A percentile compares a stretch with the other conserved stretches of the same genome.
Conservation (phyloP, 2,329 filamentous ascomycete species). For the Talaromyces sp. region DNA sequence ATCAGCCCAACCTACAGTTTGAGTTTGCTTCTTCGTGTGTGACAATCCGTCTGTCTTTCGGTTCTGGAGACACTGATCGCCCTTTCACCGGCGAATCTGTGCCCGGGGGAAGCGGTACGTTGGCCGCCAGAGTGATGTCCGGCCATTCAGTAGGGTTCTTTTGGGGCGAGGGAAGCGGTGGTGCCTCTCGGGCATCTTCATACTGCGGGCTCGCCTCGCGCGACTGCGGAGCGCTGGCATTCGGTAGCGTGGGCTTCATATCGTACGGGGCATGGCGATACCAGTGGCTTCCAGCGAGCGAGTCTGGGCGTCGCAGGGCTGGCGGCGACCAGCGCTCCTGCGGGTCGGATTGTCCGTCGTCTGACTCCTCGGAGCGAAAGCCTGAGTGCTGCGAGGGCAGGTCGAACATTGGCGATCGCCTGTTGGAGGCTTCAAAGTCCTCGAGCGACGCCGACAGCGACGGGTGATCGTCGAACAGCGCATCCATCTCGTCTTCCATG, state of each 20-base stretch:
- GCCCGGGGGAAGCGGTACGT: constrained; percentile 50
- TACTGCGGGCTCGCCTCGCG: constrained; percentile 56
- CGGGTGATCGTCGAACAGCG: constrained; percentile 52
- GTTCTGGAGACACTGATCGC: constrained; percentile 50
- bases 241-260: constrained; percentile 33
- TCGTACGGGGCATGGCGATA: constrained; percentile 46
- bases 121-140: constrained; percentile 47
- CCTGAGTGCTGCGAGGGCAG: constrained; percentile 57
- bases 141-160: constrained; percentile 33
- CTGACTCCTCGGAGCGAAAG: constrained; percentile 52
- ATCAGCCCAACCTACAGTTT: constrained; percentile 7
- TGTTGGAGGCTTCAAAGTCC: constrained; percentile 54
- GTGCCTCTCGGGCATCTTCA: constrained; percentile 48
- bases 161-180: constrained; percentile 22
- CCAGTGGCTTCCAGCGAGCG: constrained; percentile 52
- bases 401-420: constrained; percentile 48
- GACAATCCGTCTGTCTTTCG: constrained; percentile 7
- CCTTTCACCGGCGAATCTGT: constrained; percentile 53
- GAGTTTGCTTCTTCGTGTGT: constrained; percentile 7
- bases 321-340: constrained; percentile 59
- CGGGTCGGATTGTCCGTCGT: constrained; percentile 27
- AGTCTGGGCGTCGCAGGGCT: constrained; percentile 50
- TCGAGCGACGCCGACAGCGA: constrained; percentile 56
- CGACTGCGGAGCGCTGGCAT: constrained; percentile 46
- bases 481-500: constrained; percentile 43